Evolutionary conservation across 257 asterid genomes (phyloP).

Genomic region (Nicotiana benthamiana): DNA sequence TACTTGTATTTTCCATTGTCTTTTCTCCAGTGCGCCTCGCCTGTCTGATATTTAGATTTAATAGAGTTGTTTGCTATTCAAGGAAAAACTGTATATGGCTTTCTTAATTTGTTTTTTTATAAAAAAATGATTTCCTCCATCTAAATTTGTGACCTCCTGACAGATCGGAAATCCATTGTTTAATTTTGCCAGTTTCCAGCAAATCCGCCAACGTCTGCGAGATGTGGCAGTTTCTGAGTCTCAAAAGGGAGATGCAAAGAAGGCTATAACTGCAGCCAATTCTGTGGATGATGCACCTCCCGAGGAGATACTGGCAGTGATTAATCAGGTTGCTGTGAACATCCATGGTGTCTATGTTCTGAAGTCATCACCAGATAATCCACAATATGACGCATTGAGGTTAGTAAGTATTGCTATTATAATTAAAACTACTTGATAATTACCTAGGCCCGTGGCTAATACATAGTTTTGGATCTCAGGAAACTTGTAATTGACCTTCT

Average conservation of each 20-base stretch:
- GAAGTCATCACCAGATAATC: constrained; percentile 66
- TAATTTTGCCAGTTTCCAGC: constrained; percentile 49
- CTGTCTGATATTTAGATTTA: not conserved
- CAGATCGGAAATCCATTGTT: constrained; percentile 3
- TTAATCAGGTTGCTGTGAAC: constrained; percentile 53
- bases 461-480: constrained; percentile 30
- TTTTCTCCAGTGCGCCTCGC: not conserved
- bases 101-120: not conserved
- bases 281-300: constrained; percentile 36
- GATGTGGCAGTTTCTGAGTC: constrained; percentile 48
- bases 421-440: not conserved
- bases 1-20: not conserved
- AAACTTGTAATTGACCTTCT: constrained; percentile 66
- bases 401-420: constrained; percentile 15
- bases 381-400: constrained; percentile 66
- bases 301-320: constrained; percentile 55
- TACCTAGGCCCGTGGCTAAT: not conserved
- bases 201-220: constrained; percentile 53
- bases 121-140: not conserved
- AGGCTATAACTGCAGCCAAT: constrained; percentile 47
- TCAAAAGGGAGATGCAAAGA: constrained; percentile 41
- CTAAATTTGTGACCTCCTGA: not conserved
- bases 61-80: not conserved
- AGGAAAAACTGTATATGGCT: not conserved
- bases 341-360: constrained; percentile 76